Base-by-base conservation (phyloP, 75 land plant genomes). In the Selaginella tamariscina region DNA sequence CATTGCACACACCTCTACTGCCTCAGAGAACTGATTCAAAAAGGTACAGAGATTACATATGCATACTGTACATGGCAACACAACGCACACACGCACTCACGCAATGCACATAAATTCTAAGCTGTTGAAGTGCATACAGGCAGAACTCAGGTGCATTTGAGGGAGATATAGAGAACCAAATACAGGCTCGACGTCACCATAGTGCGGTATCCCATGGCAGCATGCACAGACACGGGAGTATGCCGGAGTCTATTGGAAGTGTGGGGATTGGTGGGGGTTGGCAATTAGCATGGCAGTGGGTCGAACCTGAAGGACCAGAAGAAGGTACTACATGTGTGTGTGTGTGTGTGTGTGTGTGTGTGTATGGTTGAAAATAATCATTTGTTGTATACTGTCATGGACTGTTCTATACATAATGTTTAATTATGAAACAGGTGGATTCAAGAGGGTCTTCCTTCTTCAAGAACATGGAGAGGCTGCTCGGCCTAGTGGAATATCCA, bases 211-310 rank as follows among this genome's bases (percentile, higher is more conserved):
- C 28, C 27, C 70, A 24, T 29, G 54, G 70, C 2, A 77, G 55
- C 29, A 71, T 59, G 29, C 30, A 28, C 44, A 65, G 70, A 18
- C 68, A 32, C 54, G 95, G 85, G 27, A 73, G 73, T 15, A n/a
- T 77, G 23, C 26, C 72, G 0, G 92, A 87, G 32, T 72, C 81
- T n/a, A 68, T 74, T 66, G 81, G 88, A 39, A 77, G 83, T 56
- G 75, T 75, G 54, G 91, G 82, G 11, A 90, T 93, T 27, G 98
- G 98, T 56, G 98, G 98, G 28, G 98, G 98, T 1, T 93, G 98
- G 98, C 98, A 89, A 62, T 67, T 93, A 56, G 96, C 89, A 2
- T 93, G 84, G 82, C 84, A 83, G 54, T 83, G 86, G 89, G 32
- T 78, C 30, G 89, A 83, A 55, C 64, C 56, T 65, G 89, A 82